Conservation (phyloP, 163 green algal species). For the Chlorella variabilis region DNA sequence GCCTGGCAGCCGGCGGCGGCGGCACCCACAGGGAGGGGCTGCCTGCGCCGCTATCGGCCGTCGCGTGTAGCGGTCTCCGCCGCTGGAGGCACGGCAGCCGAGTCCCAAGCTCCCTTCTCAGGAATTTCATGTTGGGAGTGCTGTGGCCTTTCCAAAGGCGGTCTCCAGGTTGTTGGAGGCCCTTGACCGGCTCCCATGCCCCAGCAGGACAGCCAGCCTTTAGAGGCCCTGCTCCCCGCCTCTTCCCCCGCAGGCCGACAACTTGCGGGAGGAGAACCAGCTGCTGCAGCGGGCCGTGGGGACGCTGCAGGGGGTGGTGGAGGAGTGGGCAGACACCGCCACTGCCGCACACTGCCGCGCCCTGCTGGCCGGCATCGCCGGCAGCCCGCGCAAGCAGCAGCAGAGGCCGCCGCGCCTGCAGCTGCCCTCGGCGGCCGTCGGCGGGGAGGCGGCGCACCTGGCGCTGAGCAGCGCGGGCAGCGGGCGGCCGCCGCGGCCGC, state of each 20-base stretch:
- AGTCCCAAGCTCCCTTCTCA: too few relatives aligned
- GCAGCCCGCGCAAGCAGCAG: background rate
- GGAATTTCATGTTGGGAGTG: too few relatives aligned
- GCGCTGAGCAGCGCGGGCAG: background rate
- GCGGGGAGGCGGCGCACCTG: background rate
- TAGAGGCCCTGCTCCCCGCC: too few relatives aligned
- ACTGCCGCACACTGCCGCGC: background rate
- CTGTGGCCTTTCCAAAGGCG: too few relatives aligned
- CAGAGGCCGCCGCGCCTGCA: background rate
- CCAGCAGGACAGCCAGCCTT: too few relatives aligned
- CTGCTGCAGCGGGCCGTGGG: constrained; percentile 37
- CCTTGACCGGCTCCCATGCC: too few relatives aligned
- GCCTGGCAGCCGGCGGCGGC: too few relatives aligned
- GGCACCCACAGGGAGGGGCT: too few relatives aligned
- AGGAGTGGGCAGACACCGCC: background rate
- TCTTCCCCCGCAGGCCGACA: constrained; percentile 17
- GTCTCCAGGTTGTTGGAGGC: too few relatives aligned
- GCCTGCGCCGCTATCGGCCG: too few relatives aligned
- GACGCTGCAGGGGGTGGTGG: background rate
- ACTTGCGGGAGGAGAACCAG: constrained; percentile 38
- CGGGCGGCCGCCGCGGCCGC: background rate
- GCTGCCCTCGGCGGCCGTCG: background rate
- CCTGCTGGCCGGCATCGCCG: background rate
- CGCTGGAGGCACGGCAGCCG: too few relatives aligned
- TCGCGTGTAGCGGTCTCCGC: too few relatives aligned